These are phyloP conservation scores for Eucalyptus cloeziana DNA, from an alignment of 345 rosid species.

Conservation along the genomic window DNA sequence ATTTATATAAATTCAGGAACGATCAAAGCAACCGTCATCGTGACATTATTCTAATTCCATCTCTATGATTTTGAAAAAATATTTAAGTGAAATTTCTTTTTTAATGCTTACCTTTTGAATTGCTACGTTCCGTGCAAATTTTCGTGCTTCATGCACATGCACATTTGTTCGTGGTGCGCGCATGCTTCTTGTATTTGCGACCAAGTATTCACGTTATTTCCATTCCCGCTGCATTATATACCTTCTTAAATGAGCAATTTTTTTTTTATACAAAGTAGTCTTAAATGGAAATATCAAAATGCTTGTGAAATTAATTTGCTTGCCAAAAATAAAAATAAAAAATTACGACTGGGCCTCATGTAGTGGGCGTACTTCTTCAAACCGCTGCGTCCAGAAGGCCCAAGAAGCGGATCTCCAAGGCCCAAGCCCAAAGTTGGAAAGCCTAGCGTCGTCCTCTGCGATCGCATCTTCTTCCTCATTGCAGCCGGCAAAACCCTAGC, in stretches of 20 bases:
- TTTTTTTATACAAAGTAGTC: not conserved
- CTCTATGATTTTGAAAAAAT: not conserved
- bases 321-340: not conserved
- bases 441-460: not conserved
- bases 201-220: too few species aligned
- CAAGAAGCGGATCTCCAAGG: not conserved
- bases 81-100: not conserved
- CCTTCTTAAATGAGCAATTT: not conserved
- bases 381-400: not conserved
- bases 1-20: not conserved
- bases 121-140: not conserved
- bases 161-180: rapidly evolving
- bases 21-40: rapidly evolving
- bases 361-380: not conserved
- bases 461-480: not conserved
- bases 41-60: too few species aligned
- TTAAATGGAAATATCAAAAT: not conserved
- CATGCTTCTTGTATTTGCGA: not conserved
- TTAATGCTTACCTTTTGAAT: not conserved
- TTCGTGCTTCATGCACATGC: not conserved
- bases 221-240: not conserved
- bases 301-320: not conserved
- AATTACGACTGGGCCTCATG: not conserved
- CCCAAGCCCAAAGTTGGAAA: not conserved
- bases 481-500: not conserved